Percentiles rank a stretch among this genome's conserved stretches.
phyloP scores from a whole-genome alignment of 495 filamentous ascomycete species.

The Aspergillus cristatus region DNA sequence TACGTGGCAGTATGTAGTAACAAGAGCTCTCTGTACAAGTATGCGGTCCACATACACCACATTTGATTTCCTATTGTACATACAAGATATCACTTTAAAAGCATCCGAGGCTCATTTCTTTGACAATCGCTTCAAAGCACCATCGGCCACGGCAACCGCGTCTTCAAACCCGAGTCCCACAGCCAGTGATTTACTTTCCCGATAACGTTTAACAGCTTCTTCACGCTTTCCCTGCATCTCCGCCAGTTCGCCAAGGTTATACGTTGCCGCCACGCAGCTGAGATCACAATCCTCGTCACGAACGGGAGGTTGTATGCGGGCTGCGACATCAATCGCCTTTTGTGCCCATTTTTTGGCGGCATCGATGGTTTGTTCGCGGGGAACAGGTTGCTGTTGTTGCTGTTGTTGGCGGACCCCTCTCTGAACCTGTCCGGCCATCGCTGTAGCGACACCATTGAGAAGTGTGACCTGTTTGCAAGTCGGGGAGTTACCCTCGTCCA shows the following conservation, averaged over 20 bases:
- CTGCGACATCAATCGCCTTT: constrained; percentile 57
- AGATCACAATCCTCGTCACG: constrained; percentile 73
- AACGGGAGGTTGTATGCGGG: constrained; percentile 45
- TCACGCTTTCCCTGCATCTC: constrained; percentile 53
- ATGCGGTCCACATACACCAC: no score
- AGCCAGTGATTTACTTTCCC: constrained; percentile 42
- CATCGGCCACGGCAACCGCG: no score
- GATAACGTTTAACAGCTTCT: constrained; percentile 46
- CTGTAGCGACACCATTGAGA: constrained; percentile 24
- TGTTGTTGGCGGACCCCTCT: constrained; percentile 19
- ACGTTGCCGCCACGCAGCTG: constrained; percentile 74
- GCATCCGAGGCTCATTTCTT: no score
- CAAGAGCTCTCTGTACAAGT: no score
- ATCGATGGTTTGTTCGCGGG: constrained; percentile 43
- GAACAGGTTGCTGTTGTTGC: constrained; percentile 40
- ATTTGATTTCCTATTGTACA: no score
- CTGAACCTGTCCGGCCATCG: constrained; percentile 25
- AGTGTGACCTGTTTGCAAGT: constrained; percentile 66
- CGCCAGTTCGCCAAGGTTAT: constrained; percentile 78
- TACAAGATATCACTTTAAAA: no score
- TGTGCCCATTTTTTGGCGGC: constrained; percentile 64
- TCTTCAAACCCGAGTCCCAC: no score
- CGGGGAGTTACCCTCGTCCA: constrained; percentile 31
- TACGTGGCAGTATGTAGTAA: no score
- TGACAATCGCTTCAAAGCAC: no score